These are phyloP conservation scores for Panicum hallii DNA, from an alignment of 202 grass and related monocot genomes.

Conservation along the genomic window DNA sequence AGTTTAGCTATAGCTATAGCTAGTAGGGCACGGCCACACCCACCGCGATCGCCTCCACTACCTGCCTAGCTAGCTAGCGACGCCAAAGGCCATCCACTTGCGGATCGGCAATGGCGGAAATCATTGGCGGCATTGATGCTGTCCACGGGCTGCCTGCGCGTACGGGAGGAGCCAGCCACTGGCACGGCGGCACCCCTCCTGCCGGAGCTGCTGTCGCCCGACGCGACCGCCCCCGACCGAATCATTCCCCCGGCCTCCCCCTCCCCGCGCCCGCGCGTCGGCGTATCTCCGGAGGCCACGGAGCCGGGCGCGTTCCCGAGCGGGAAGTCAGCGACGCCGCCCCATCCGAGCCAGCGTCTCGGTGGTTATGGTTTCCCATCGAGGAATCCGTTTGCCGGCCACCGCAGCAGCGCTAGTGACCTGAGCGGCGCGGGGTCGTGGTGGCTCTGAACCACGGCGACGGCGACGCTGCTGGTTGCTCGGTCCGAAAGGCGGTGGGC, in stretches of 20 bases:
- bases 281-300: constrained; percentile 33
- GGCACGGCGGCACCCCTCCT: background rate
- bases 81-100: constrained; percentile 18
- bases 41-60: background rate
- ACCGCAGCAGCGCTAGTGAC: background rate
- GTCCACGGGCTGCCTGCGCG: constrained; percentile 34
- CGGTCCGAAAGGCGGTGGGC: constrained; percentile 18
- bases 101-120: constrained; percentile 19
- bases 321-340: constrained; percentile 13
- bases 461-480: constrained; percentile 1
- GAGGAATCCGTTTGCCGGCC: constrained; percentile 10
- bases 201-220: background rate
- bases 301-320: background rate
- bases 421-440: background rate
- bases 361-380: constrained; percentile 14
- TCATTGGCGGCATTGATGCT: constrained; percentile 46
- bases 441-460: background rate
- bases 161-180: background rate
- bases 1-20: constrained; percentile 3
- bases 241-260: background rate
- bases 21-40: constrained; percentile 23
- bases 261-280: too few relatives aligned
- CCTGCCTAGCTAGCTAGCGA: background rate
- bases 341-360: background rate
- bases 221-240: constrained; percentile 19